phyloP scores from a whole-genome alignment of 441 rosid genomes.

The Flueggea neowawraea region DNA sequence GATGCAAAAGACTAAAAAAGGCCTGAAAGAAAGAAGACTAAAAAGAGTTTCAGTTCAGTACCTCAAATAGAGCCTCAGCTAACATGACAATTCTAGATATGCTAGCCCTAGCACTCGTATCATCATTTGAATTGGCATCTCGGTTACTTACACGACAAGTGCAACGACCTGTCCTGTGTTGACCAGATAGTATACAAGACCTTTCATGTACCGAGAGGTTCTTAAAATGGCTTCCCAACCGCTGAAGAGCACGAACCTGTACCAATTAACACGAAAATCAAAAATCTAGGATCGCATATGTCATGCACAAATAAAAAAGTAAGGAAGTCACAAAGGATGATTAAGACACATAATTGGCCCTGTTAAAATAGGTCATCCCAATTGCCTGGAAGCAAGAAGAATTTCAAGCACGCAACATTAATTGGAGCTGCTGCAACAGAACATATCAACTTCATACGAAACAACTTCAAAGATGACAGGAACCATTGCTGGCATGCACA shows the following conservation, averaged over 20 bases:
- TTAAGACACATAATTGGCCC: too few species aligned
- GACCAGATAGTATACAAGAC: constrained; percentile 86
- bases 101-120: constrained; percentile 87
- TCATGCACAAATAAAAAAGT: too few species aligned
- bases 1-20: constrained; percentile 8
- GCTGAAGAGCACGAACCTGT: constrained; percentile 94
- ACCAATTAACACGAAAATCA: constrained; percentile 14
- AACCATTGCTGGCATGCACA: too few species aligned
- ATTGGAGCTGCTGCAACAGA: background rate
- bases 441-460: too few species aligned
- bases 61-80: constrained; percentile 99
- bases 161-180: constrained; percentile 84
- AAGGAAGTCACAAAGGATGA: too few species aligned
- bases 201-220: constrained; percentile 89
- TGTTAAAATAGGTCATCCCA: too few species aligned
- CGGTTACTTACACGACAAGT: constrained; percentile 63
- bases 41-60: constrained; percentile 15
- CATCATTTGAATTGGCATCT: constrained; percentile 54
- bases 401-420: background rate
- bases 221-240: constrained; percentile 90
- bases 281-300: background rate
- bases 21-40: background rate
- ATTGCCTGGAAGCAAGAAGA: background rate
- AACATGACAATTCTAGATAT: constrained; percentile 95
- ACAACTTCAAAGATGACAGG: too few species aligned